Evolutionary conservation across 2,329 filamentous ascomycete species (phyloP), one percentile per base, ranked within the genome.

Genomic region (Alternaria sp.): DNA sequence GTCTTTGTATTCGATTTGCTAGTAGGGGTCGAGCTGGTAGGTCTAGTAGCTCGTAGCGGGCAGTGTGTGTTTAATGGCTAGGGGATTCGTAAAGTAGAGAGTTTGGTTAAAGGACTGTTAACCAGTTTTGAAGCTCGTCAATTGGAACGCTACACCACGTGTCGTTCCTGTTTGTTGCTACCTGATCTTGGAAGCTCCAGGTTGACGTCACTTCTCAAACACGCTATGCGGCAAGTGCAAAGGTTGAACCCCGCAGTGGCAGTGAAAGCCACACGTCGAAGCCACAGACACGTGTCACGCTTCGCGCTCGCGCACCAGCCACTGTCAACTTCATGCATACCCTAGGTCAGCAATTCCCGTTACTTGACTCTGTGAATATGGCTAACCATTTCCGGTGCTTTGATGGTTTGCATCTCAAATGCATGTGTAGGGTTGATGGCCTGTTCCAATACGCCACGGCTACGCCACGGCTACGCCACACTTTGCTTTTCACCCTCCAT

Each of bases 381-480:
- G 7, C 30, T 37, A 23, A 1, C 49, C 20, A 10, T 12, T 41
- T 53, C 14, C 28, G n/a, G 33, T 53, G 9, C 20, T 37, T 53
- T 25, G 14, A 6, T 21, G n/a, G 69, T 75, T 54, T 73, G 46
- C 4, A 70, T 71, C 18, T 7, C 14, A n/a, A 21, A n/a, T 23
- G 8, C 28, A 23, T 15, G 5, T 37, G 28, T n/a, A 33, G 28
- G 30, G 49, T 33, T 51, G 28, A 1, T 23, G 3, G 5, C 18
- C 3, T 21, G 3, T 21, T 12, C 49, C 49, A 33, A 37, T 51
- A 51, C 49, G 49, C 49, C 28, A 51, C 49, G 33, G 3, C 8
- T 20, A 37, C 49, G 49, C 49, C 49, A 51, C 49, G 33, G 3
- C 8, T 20, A 37, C 49, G 49, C 49, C 49, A 51, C 49, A 51